Conservation (phyloP, 768 basidiomycete species). For the Suillus americanus region DNA sequence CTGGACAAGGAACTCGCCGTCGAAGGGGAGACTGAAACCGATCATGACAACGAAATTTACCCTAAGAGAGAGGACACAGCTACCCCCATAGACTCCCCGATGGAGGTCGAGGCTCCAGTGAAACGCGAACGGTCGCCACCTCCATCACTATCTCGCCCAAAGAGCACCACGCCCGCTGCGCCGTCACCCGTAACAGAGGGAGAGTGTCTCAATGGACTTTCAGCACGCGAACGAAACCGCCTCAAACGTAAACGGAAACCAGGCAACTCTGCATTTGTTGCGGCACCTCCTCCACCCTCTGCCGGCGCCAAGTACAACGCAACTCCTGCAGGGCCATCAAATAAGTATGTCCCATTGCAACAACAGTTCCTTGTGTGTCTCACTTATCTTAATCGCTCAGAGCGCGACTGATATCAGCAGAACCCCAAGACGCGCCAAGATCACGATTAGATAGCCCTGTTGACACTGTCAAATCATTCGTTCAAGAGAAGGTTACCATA, state of each 20-base stretch:
- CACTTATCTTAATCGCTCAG: slow-evolving; percentile 35
- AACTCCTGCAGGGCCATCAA: slow-evolving; percentile 54
- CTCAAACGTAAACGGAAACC: slow-evolving; percentile 93
- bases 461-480: slow-evolving; percentile 35
- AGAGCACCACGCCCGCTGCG: slow-evolving; percentile 43
- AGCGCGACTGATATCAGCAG: slow-evolving; percentile 70
- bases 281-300: slow-evolving; percentile 61
- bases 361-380: slow-evolving; percentile 4
- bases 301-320: slow-evolving; percentile 62
- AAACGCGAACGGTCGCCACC: slow-evolving; percentile 41
- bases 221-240: slow-evolving; percentile 90
- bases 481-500: slow-evolving; percentile 66
- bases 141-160: slow-evolving; percentile 32
- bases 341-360: slow-evolving; percentile 44
- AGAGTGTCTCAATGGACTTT: slow-evolving; percentile 57
- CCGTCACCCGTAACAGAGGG: slow-evolving; percentile 52
- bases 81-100: slow-evolving; percentile 36
- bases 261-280: slow-evolving; percentile 81
- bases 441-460: slow-evolving; percentile 63
- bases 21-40: slow-evolving; percentile 50
- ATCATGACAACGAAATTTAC: slow-evolving; percentile 40
- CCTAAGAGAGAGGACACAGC: slow-evolving; percentile 40
- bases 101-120: slow-evolving; percentile 43
- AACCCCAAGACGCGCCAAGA: slow-evolving; percentile 48
- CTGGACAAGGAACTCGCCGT: slow-evolving; percentile 78